Evolutionary conservation across 2,329 filamentous ascomycete species (phyloP).

Genomic region (Podosphaera xanthii): DNA sequence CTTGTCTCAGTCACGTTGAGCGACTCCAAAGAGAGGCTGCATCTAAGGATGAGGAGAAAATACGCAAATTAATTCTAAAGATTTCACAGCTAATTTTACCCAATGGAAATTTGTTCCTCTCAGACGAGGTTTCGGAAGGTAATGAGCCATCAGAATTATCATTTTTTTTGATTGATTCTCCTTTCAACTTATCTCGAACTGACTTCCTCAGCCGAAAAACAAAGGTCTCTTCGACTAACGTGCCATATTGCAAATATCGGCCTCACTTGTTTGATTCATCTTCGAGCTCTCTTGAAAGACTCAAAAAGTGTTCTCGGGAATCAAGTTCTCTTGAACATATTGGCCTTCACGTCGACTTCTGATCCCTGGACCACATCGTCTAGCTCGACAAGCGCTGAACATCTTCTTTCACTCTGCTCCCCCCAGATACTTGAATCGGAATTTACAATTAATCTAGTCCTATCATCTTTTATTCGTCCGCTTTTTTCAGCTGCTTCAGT

Average conservation of each 20-base stretch:
- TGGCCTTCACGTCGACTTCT: slow-evolving; percentile 15
- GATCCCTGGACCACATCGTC: slow-evolving; percentile 20
- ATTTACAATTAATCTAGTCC: slow-evolving; percentile 31
- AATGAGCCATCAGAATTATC: neutral
- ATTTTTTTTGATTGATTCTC: too few relatives aligned
- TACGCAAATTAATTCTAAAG: slow-evolving; percentile 7
- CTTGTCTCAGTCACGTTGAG: slow-evolving; percentile 7
- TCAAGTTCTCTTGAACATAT: slow-evolving; percentile 15
- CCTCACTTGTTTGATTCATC: slow-evolving; percentile 5
- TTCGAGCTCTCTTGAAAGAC: neutral
- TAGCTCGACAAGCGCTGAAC: slow-evolving; percentile 14
- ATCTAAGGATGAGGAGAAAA: slow-evolving; percentile 4
- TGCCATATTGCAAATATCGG: slow-evolving; percentile 7
- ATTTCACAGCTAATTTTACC: slow-evolving; percentile 11
- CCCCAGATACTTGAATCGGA: slow-evolving; percentile 4
- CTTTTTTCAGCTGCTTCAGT: slow-evolving; percentile 34
- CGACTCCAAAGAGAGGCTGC: slow-evolving; percentile 2
- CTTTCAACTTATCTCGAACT: neutral
- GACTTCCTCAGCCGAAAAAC: slow-evolving; percentile 1
- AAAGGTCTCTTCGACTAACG: slow-evolving; percentile 3
- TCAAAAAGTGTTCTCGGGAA: neutral
- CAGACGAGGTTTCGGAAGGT: slow-evolving; percentile 11
- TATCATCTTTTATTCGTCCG: slow-evolving; percentile 40
- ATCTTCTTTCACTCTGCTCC: slow-evolving; percentile 15
- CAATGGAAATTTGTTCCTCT: slow-evolving; percentile 5